Percentiles rank a stretch among this genome's conserved stretches.
phyloP scores from a whole-genome alignment of 805 yeast genomes.

The Sugiyamaella floridensis region DNA sequence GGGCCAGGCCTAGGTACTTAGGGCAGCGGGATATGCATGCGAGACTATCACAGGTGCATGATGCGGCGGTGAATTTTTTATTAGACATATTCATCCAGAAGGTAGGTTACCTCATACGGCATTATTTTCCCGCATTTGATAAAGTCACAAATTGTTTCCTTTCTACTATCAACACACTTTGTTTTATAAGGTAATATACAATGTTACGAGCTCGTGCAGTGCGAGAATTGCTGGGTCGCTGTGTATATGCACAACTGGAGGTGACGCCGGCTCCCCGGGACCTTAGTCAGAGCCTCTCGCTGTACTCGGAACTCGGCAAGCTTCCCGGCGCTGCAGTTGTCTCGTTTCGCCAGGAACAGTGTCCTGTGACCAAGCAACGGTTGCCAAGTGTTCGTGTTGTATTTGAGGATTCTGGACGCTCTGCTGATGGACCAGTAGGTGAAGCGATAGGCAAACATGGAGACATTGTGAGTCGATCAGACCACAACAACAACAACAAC shows the following conservation, averaged over 20 bases:
- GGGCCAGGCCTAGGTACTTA: too few relatives aligned
- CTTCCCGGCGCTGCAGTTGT: slow-evolving; percentile 18
- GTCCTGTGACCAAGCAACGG: slow-evolving; percentile 30
- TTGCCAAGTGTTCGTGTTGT: slow-evolving; percentile 22
- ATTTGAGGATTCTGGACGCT: slow-evolving; percentile 20
- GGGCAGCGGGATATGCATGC: too few relatives aligned
- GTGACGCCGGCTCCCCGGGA: slow-evolving; percentile 10
- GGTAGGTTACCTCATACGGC: too few relatives aligned
- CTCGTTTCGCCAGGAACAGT: slow-evolving; percentile 25
- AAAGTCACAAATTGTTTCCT: too few relatives aligned
- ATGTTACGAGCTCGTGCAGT: not conserved
- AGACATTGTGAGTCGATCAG: not conserved
- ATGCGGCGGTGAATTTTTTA: too few relatives aligned
- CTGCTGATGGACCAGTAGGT: not conserved
- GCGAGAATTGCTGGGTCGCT: not conserved
- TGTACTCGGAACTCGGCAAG: slow-evolving; percentile 8
- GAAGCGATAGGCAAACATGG: not conserved
- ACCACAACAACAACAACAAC: not conserved
- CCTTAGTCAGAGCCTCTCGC: slow-evolving; percentile 10
- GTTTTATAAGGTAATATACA: not conserved
- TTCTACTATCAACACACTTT: too few relatives aligned
- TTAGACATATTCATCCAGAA: too few relatives aligned
- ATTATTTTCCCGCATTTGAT: too few relatives aligned
- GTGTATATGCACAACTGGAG: slow-evolving; percentile 4
- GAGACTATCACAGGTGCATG: too few relatives aligned